Conservation (phyloP, 1,284 basidiomycete species). For the Mycosarcoma maydis region DNA sequence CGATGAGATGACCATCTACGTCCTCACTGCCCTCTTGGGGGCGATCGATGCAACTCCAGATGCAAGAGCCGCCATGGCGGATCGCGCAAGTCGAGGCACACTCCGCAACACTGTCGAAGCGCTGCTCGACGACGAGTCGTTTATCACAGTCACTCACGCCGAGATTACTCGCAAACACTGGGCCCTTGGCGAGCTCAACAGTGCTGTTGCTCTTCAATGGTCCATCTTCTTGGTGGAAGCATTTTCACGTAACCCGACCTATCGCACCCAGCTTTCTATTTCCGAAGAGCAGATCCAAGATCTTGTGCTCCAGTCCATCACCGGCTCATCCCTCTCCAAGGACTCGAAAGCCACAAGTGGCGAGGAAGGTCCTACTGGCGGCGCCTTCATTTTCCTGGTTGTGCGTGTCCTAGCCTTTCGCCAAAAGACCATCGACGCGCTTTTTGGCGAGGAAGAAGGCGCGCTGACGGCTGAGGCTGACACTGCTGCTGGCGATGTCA, state of each 20-base stretch:
- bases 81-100: conserved; percentile 39
- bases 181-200: conserved; percentile 80
- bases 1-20: conserved; percentile 73
- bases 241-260: conserved; percentile 49
- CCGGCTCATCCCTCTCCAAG: conserved; percentile 41
- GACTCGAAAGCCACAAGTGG: conserved; percentile 77
- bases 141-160: conserved; percentile 62
- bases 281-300: conserved; percentile 55
- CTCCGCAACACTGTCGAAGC: conserved; percentile 39
- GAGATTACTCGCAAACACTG: conserved; percentile 69
- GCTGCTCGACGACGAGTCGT: conserved; percentile 56
- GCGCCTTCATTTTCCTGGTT: conserved; percentile 80
- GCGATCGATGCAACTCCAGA: conserved; percentile 76
- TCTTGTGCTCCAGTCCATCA: conserved; percentile 47
- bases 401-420: conserved; percentile 66
- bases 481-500: conserved; percentile 46
- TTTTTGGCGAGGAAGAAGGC: conserved; percentile 73
- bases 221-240: conserved; percentile 72
- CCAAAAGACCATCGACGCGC: conserved; percentile 58
- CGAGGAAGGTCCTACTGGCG: conserved; percentile 79
- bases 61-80: conserved; percentile 47
- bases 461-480: conserved; percentile 51
- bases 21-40: conserved; percentile 76
- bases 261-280: conserved; percentile 52
- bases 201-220: conserved; percentile 83